These are phyloP conservation scores for Penicillium diatomitis DNA, from an alignment of 495 filamentous ascomycete species.

Conservation along the genomic window DNA sequence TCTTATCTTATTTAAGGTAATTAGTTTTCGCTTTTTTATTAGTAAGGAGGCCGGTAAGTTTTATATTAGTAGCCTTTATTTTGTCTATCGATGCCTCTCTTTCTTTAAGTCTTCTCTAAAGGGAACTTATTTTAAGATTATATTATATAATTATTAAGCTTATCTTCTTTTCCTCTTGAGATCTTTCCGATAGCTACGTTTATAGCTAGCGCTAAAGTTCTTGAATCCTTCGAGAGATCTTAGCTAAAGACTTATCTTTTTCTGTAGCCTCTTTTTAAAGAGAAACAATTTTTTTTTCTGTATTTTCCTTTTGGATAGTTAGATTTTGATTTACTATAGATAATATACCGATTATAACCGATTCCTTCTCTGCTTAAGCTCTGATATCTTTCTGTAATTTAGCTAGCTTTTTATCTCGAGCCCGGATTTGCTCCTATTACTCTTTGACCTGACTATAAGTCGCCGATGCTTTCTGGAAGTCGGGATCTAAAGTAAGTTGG, in stretches of 20 bases:
- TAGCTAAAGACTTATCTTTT: neutral
- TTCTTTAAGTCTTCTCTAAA: neutral
- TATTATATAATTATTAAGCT: neutral
- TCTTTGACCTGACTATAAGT: slow-evolving; percentile 1
- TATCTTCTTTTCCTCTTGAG: neutral
- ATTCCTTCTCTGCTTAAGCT: neutral
- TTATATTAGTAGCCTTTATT: neutral
- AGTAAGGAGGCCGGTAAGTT: neutral
- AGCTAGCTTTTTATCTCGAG: neutral
- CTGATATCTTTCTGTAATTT: neutral
- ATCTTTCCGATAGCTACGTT: neutral
- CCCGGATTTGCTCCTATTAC: neutral
- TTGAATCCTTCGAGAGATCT: neutral
- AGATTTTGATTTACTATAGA: neutral
- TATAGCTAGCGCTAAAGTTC: neutral
- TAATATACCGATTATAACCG: neutral
- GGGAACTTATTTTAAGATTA: neutral
- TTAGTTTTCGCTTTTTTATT: neutral
- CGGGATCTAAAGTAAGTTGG: neutral
- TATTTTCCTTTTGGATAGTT: neutral
- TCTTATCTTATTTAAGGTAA: slow-evolving; percentile 10
- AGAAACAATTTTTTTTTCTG: neutral
- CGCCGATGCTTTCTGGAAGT: neutral
- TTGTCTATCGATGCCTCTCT: neutral
- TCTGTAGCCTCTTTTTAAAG: neutral